These are phyloP conservation scores for Colletotrichum lentis DNA, from an alignment of 2,329 filamentous ascomycete genomes.

Conservation along the genomic window DNA sequence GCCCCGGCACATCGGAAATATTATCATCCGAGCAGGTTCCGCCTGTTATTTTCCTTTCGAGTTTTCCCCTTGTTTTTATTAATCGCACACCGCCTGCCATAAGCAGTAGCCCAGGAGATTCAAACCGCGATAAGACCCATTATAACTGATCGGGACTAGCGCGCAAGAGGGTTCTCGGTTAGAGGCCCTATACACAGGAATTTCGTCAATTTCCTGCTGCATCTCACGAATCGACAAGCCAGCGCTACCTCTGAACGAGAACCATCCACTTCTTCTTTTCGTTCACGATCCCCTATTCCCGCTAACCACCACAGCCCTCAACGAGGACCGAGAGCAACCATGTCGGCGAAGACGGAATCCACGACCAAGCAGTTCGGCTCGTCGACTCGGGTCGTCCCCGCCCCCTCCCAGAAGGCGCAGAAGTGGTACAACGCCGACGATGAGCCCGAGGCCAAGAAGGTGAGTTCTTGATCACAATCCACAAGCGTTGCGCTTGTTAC, in stretches of 20 bases:
- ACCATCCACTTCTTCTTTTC: constrained; percentile 37
- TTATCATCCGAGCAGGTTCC: background rate
- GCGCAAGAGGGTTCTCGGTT: constrained; percentile 51
- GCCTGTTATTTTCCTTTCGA: background rate
- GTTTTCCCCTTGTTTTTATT: too few relatives aligned
- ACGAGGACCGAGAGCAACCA: constrained; percentile 52
- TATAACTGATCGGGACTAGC: constrained; percentile 40
- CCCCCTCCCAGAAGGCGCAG: constrained; percentile 88
- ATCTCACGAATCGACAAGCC: constrained; percentile 4
- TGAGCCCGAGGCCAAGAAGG: constrained; percentile 88
- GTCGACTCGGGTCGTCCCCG: constrained; percentile 90
- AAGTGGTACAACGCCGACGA: constrained; percentile 99
- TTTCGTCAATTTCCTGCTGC: constrained; percentile 10
- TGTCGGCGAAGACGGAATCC: constrained; percentile 76
- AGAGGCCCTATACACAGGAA: constrained; percentile 29
- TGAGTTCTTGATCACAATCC: constrained; percentile 64
- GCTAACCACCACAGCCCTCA: constrained; percentile 38
- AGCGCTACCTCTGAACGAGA: constrained; percentile 31
- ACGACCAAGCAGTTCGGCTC: constrained; percentile 97
- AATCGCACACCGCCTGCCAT: background rate
- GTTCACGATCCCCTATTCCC: constrained; percentile 43
- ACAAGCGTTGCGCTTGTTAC: constrained; percentile 37
- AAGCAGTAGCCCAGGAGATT: background rate
- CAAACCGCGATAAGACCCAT: background rate
- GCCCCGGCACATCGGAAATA: constrained; percentile 7